These are phyloP conservation scores for Macrocystidia cucumis DNA, from an alignment of 1,284 basidiomycete species.

Conservation along the genomic window DNA sequence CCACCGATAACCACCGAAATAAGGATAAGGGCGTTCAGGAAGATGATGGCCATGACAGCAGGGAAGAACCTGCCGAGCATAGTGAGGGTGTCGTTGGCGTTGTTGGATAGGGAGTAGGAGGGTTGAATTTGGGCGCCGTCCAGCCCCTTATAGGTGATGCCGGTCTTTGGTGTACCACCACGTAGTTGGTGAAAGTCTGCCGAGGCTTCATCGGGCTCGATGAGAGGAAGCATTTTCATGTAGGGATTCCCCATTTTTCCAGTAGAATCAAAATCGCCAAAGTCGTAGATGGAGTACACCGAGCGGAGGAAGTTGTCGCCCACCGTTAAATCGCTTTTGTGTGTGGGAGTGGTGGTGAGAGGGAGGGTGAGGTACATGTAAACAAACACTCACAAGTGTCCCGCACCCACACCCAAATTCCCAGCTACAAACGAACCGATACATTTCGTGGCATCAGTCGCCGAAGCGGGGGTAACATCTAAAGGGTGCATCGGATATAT, in stretches of 20 bases:
- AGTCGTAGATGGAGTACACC: constrained; percentile 80
- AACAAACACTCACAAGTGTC: constrained; percentile 66
- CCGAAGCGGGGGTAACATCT: constrained; percentile 48
- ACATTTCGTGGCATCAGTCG: constrained; percentile 41
- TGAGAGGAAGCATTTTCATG: constrained; percentile 61
- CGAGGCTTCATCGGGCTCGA: constrained; percentile 63
- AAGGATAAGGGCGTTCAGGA: constrained; percentile 62
- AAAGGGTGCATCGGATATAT: constrained; percentile 71
- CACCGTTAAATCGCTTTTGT: constrained; percentile 64
- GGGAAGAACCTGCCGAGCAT: constrained; percentile 58
- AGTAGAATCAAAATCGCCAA: constrained; percentile 66
- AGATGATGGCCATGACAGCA: constrained; percentile 62
- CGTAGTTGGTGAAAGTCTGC: constrained; percentile 58
- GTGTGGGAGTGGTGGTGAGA: constrained; percentile 2
- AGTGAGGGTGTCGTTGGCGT: constrained; percentile 48
- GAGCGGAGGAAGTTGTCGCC: constrained; percentile 81
- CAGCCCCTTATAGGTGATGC: constrained; percentile 60
- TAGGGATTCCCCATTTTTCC: constrained; percentile 66
- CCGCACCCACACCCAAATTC: constrained; percentile 40
- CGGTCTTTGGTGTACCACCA: constrained; percentile 51
- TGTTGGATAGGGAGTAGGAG: constrained; percentile 43
- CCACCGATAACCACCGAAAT: constrained; percentile 46
- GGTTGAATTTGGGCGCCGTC: constrained; percentile 33
- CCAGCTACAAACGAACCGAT: constrained; percentile 69
- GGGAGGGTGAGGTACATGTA: background rate